These are phyloP conservation scores for Geotrichum fermentans DNA, from an alignment of 1,139 yeast genomes.

Conservation along the genomic window DNA sequence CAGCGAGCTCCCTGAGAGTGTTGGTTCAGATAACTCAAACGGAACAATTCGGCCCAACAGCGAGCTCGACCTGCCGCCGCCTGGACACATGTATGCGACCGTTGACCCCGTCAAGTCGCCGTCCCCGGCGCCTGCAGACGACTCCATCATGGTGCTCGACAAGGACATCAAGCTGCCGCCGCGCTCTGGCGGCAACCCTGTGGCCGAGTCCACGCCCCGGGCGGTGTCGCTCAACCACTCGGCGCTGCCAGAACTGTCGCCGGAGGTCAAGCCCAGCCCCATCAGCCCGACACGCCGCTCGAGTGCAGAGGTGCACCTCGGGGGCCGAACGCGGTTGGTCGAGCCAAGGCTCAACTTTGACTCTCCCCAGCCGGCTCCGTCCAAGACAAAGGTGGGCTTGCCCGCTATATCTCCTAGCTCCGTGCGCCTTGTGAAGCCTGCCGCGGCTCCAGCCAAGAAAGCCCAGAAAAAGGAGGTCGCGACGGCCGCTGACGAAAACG, in stretches of 20 bases:
- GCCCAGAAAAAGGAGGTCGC: too few relatives aligned
- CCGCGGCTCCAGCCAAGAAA: too few relatives aligned
- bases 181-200: conserved; percentile 3
- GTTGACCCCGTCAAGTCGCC: conserved; percentile 17
- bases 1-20: too few relatives aligned
- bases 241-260: conserved; percentile 13
- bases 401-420: too few relatives aligned
- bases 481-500: too few relatives aligned
- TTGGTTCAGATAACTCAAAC: too few relatives aligned
- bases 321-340: neutral
- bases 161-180: conserved; percentile 4
- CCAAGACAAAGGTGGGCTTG: too few relatives aligned
- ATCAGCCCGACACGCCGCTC: conserved; percentile 8
- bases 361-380: neutral
- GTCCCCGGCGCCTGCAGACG: conserved; percentile 13
- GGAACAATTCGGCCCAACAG: conserved; percentile 9
- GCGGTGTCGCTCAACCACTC: conserved; percentile 11
- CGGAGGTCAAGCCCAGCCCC: conserved; percentile 1
- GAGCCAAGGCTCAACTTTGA: neutral
- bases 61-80: conserved; percentile 18
- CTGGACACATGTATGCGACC: conserved; percentile 6
- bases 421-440: too few relatives aligned
- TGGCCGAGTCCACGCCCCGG: conserved; percentile 12
- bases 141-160: neutral
- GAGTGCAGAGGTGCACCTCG: conserved; percentile 4